These are phyloP conservation scores for Didymella arachidicola DNA, from an alignment of 2,329 filamentous ascomycete genomes.

Conservation along the genomic window DNA sequence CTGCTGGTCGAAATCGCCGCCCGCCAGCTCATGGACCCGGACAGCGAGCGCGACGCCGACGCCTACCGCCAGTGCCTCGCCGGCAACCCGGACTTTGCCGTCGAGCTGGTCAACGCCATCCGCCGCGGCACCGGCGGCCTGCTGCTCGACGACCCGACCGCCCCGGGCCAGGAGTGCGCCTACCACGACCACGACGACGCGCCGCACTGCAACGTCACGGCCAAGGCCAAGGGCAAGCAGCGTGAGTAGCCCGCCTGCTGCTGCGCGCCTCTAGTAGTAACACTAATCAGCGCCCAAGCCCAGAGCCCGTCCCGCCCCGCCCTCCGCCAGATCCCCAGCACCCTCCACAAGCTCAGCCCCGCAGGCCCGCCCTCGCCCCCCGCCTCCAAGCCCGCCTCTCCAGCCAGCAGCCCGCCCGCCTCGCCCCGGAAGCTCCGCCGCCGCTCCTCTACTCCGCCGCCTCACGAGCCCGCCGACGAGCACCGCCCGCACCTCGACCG, in stretches of 20 bases:
- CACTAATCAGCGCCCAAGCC: constrained; percentile 50
- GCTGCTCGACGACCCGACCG: constrained; percentile 62
- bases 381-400: constrained; percentile 35
- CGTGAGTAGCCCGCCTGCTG: constrained; percentile 43
- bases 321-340: constrained; percentile 42
- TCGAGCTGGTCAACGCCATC: constrained; percentile 63
- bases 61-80: constrained; percentile 61
- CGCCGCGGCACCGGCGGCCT: constrained; percentile 58
- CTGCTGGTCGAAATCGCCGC: constrained; percentile 64
- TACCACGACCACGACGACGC: constrained; percentile 62
- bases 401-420: constrained; percentile 37
- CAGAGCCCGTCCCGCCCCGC: constrained; percentile 34
- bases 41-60: constrained; percentile 57
- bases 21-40: constrained; percentile 65
- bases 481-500: constrained; percentile 44
- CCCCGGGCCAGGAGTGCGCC: constrained; percentile 53
- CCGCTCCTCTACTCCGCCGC: constrained; percentile 47
- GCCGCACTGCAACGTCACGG: constrained; percentile 49
- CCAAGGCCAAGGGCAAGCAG: constrained; percentile 46
- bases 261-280: constrained; percentile 36
- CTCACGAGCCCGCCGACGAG: constrained; percentile 48
- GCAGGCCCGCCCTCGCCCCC: constrained; percentile 42
- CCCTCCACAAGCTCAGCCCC: constrained; percentile 39
- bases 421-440: constrained; percentile 45
- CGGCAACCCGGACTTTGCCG: constrained; percentile 59